phyloP scores from a whole-genome alignment of 768 basidiomycete genomes.

The Rhodotorula diobovata region DNA sequence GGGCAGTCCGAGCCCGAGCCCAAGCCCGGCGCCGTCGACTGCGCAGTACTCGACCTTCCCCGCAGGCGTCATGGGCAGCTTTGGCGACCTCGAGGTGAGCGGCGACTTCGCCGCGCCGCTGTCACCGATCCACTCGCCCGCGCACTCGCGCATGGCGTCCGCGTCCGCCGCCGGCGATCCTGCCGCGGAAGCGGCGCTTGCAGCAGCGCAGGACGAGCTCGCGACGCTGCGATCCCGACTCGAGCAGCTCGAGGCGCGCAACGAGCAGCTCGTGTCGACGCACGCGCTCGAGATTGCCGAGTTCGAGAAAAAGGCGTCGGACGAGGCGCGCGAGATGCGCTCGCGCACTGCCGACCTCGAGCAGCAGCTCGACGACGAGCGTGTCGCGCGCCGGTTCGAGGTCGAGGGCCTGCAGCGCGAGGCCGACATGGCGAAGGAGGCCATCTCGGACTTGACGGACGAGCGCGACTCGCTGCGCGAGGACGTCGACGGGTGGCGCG shows the following conservation, averaged over 20 bases:
- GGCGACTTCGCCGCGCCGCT: conserved; percentile 1
- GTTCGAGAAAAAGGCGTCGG: conserved; percentile 35
- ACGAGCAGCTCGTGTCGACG: conserved; percentile 21
- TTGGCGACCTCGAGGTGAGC: conserved; percentile 35
- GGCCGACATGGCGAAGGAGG: conserved; percentile 59
- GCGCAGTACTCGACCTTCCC: conserved; percentile 25
- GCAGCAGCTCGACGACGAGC: conserved; percentile 28
- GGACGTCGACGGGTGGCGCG: conserved; percentile 83
- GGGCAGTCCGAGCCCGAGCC: too few species aligned
- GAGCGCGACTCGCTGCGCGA: conserved; percentile 79
- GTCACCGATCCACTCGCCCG: background rate
- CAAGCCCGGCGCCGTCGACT: conserved; percentile 22
- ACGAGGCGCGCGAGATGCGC: conserved; percentile 33
- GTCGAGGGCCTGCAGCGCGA: conserved; percentile 74
- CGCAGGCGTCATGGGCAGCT: conserved; percentile 28
- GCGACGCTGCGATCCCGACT: conserved; percentile 30
- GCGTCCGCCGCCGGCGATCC: background rate
- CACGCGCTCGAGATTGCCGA: conserved; percentile 35
- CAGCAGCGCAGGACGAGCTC: conserved; percentile 29
- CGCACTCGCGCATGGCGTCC: background rate
- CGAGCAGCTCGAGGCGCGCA: conserved; percentile 22
- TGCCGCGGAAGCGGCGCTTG: background rate
- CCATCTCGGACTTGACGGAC: conserved; percentile 34
- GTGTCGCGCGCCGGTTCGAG: conserved; percentile 27
- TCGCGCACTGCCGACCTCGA: conserved; percentile 32